phyloP scores from a whole-genome alignment of 768 basidiomycete genomes.

The Chlorophyllum brunneum region DNA sequence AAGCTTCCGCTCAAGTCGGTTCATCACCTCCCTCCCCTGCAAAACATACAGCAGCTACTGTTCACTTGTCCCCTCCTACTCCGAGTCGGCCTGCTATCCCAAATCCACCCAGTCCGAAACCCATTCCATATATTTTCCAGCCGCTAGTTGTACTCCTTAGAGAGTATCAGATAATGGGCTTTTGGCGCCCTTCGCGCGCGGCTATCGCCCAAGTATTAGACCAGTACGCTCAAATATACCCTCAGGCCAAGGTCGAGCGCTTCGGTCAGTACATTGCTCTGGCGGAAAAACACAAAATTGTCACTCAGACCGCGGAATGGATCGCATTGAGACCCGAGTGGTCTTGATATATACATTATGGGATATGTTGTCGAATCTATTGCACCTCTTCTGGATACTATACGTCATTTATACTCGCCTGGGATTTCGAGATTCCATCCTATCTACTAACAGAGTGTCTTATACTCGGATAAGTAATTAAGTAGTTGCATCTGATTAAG shows the following conservation, averaged over 20 bases:
- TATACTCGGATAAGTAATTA: too few relatives aligned
- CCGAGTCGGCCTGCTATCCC: too few relatives aligned
- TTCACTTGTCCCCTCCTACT: neutral
- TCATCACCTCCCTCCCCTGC: neutral
- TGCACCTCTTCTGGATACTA: neutral
- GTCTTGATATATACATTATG: conserved; percentile 8
- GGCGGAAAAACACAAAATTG: conserved; percentile 34
- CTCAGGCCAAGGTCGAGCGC: conserved; percentile 33
- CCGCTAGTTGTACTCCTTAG: conserved; percentile 12
- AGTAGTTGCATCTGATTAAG: too few relatives aligned
- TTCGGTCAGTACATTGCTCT: conserved; percentile 38
- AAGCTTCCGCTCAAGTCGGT: neutral
- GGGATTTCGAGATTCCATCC: too few relatives aligned
- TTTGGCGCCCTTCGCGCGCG: conserved; percentile 31
- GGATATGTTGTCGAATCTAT: neutral
- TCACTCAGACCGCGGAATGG: conserved; percentile 36
- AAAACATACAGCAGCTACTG: neutral
- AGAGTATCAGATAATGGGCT: conserved; percentile 22
- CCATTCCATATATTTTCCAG: conserved; percentile 3
- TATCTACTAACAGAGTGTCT: too few relatives aligned
- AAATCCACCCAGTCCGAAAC: neutral
- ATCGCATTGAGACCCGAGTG: conserved; percentile 30
- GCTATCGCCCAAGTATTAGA: conserved; percentile 30
- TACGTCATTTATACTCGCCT: neutral
- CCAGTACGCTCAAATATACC: conserved; percentile 27